Base-by-base conservation (phyloP, 352 stramenopile genomes). In the Globisporangium irregulare region DNA sequence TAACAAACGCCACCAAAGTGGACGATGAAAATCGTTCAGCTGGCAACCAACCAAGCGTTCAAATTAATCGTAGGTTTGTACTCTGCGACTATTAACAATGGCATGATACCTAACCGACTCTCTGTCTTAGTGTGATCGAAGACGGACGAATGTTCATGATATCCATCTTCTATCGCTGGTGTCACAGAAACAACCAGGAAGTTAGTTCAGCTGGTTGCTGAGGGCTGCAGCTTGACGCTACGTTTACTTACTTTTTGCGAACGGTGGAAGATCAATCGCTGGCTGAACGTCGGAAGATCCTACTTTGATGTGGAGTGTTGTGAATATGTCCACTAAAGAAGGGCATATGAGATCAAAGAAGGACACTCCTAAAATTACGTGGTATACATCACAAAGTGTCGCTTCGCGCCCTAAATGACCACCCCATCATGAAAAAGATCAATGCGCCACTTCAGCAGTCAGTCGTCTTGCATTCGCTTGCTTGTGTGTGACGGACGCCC, bases 341-440 rank as follows among this genome's bases (percentile, higher is more conserved):
- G 48, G 6, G 14, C 8, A 27, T 15, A 1, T 6, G n/a, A 15
- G 6, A 27, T 6, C 27, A 27, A 55, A 24, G 48, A 6, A 38
- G 41, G 41, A 20, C 41, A 25, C 2, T 22, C 34, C 24, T 24
- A 64, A 27, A 29, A 22, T 15, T 10, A 27, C 27, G 59, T 65
- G 59, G 27, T 29, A 20, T 27, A 65, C 59, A 41, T 10, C 24
- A 43, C 24, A 65, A 64, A 41, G 18, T 55, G 59, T 57, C 59
- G 59, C 46, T 63, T 63, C 58, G 58, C 34, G 36, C 38, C 38
- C 36, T 18, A 24, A 48, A 48, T 20, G 38, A 20, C 38, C 36
- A 48, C 14, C 14, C 36, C 10, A 43, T 43, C 9, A 43, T 18
- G 8, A 0, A 43, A 50, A 50, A 50, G 15, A 15, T 50, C 15